Conservation (phyloP, 2,329 filamentous ascomycete genomes). For the Aspergillus sp. region DNA sequence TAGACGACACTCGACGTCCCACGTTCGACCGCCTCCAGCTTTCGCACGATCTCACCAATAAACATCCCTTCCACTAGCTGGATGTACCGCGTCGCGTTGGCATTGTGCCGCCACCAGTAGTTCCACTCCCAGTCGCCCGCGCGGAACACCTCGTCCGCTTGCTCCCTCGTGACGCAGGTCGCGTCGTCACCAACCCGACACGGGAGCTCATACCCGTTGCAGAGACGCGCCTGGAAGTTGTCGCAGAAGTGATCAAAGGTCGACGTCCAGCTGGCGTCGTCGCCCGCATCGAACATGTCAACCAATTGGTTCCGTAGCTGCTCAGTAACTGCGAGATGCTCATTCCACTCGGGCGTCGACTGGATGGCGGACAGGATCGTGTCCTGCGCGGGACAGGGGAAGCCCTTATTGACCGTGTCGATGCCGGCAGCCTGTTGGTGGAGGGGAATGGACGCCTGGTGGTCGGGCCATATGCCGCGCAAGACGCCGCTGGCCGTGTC, state of each 20-base stretch:
- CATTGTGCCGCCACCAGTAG: constrained; percentile 38
- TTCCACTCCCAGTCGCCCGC: constrained; percentile 44
- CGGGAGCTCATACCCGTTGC: constrained; percentile 38
- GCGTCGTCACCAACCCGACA: constrained; percentile 27
- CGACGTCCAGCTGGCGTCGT: constrained; percentile 26
- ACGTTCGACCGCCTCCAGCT: constrained; percentile 26
- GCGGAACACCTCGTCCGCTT: constrained; percentile 38
- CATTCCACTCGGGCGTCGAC: constrained; percentile 32
- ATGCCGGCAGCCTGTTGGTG: constrained; percentile 36
- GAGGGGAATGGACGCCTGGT: constrained; percentile 30
- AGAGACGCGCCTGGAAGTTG: constrained; percentile 41
- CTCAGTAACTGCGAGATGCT: constrained; percentile 32
- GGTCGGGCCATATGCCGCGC: constrained; percentile 37
- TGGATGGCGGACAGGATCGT: constrained; percentile 24
- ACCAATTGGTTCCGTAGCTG: constrained; percentile 27
- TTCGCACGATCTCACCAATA: constrained; percentile 34
- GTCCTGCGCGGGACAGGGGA: constrained; percentile 27
- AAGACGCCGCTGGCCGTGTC: constrained; percentile 36
- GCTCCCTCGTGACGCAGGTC: constrained; percentile 29
- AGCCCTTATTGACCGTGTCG: constrained; percentile 37
- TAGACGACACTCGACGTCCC: constrained; percentile 25
- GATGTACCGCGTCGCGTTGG: constrained; percentile 35
- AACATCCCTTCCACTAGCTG: constrained; percentile 37
- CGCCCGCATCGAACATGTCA: constrained; percentile 29
- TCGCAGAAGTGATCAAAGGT: constrained; percentile 41